A percentile compares a stretch with the other conserved stretches of the same genome.
Conservation (phyloP, 176 grass and related monocot species). For the Elymus sibiricus region DNA sequence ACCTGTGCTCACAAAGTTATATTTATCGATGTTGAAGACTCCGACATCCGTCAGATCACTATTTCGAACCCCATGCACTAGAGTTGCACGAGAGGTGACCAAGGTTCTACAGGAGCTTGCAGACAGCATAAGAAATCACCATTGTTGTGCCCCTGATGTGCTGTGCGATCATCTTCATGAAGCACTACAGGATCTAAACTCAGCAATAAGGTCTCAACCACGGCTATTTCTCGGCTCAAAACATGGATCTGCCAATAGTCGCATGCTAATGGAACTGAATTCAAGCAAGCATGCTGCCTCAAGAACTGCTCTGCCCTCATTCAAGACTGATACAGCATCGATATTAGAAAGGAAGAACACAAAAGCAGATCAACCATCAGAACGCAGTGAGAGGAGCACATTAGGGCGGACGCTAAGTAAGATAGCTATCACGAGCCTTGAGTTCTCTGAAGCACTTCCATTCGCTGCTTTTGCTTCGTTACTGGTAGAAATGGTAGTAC, state of each 20-base stretch:
- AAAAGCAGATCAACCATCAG: slow-evolving; percentile 19
- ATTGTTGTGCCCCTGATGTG: slow-evolving; percentile 53
- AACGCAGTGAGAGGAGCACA: slow-evolving; percentile 24
- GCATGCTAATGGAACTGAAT: slow-evolving; percentile 34
- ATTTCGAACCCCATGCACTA: slow-evolving; percentile 72
- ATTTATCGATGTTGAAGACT: slow-evolving; percentile 42
- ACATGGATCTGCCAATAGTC: slow-evolving; percentile 27
- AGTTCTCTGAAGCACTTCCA: slow-evolving; percentile 87
- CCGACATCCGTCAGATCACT: slow-evolving; percentile 51
- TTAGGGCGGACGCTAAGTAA: slow-evolving; percentile 77
- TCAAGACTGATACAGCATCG: slow-evolving; percentile 57
- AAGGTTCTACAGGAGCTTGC: slow-evolving; percentile 90
- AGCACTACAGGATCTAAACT: slow-evolving; percentile 69
- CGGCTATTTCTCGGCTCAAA: slow-evolving; percentile 67
- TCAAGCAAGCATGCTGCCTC: slow-evolving; percentile 17
- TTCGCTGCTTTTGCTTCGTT: slow-evolving; percentile 88
- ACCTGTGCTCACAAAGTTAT: slow-evolving; percentile 10
- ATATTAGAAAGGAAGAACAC: slow-evolving; percentile 39
- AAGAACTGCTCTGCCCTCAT: slow-evolving; percentile 41
- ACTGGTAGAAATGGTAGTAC: slow-evolving; percentile 88
- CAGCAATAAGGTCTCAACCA: slow-evolving; percentile 60
- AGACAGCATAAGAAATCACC: slow-evolving; percentile 47
- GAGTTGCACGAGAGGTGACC: slow-evolving; percentile 65
- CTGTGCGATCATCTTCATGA: slow-evolving; percentile 69
- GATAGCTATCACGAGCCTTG: slow-evolving; percentile 72